phyloP scores from a whole-genome alignment of 2,329 filamentous ascomycete genomes.

The Thelonectria discophora region DNA sequence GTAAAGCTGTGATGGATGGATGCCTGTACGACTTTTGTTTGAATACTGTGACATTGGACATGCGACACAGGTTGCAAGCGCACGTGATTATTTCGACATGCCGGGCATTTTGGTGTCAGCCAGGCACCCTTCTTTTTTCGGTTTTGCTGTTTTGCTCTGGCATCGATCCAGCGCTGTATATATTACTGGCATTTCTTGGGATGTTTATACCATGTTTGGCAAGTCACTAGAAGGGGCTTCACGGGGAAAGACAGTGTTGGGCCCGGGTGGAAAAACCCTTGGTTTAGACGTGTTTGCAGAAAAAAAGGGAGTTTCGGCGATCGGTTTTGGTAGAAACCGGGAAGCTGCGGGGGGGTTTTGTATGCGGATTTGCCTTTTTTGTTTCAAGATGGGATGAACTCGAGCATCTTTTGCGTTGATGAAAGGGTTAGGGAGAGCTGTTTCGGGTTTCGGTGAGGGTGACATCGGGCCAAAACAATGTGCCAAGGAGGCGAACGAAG shows the following conservation, averaged over 20 bases:
- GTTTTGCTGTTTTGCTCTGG: constrained; percentile 3
- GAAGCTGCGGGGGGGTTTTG: not conserved
- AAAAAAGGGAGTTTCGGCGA: not conserved
- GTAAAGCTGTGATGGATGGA: constrained; percentile 59
- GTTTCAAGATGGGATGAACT: constrained; percentile 11
- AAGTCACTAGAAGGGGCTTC: constrained; percentile 16
- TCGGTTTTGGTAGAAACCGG: not conserved
- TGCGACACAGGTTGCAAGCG: not conserved
- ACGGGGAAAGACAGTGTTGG: constrained; percentile 3
- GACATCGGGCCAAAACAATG: not conserved
- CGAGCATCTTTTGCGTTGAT: not conserved
- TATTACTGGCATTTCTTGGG: constrained; percentile 12
- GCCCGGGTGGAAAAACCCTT: not conserved
- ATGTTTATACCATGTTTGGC: constrained; percentile 24
- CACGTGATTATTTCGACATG: constrained; percentile 1
- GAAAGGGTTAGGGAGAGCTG: not conserved
- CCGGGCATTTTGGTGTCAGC: not conserved
- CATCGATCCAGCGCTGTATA: constrained; percentile 18
- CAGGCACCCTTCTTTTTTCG: constrained; percentile 14
- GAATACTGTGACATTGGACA: constrained; percentile 13
- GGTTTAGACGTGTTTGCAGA: not conserved
- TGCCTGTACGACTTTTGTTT: constrained; percentile 11
- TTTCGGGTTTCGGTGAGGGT: not conserved
- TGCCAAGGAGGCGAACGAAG: not conserved
- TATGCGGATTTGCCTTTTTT: not conserved